Percentiles rank a stretch among this genome's conserved stretches.
phyloP scores from a whole-genome alignment of 768 basidiomycete genomes.

The Boletellus ananiceps region DNA sequence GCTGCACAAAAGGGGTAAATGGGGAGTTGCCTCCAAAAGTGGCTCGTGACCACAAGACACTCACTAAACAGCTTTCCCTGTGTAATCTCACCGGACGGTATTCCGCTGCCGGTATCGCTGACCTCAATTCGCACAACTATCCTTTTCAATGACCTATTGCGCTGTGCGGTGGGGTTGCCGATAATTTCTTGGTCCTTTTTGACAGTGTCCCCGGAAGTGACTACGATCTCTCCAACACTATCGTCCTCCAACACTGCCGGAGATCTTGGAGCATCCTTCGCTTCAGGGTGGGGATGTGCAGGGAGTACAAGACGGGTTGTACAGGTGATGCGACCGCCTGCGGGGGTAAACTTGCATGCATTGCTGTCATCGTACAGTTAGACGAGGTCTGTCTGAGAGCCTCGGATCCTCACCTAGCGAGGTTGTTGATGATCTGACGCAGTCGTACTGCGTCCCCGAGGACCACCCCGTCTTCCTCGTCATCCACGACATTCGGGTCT shows the following conservation, averaged over 20 bases:
- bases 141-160: slow-evolving; percentile 39
- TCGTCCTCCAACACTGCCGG: slow-evolving; percentile 9
- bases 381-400: not conserved
- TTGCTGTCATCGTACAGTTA: slow-evolving; percentile 42
- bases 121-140: slow-evolving; percentile 86
- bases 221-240: slow-evolving; percentile 21
- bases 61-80: slow-evolving; percentile 68
- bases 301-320: slow-evolving; percentile 55
- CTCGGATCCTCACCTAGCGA: slow-evolving; percentile 51
- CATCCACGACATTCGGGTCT: slow-evolving; percentile 12
- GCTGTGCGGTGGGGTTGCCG: not conserved
- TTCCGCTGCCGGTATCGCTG: slow-evolving; percentile 68
- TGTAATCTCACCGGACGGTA: slow-evolving; percentile 60
- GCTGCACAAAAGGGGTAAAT: slow-evolving; percentile 34
- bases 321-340: slow-evolving; percentile 64
- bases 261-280: not conserved
- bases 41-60: slow-evolving; percentile 21
- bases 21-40: slow-evolving; percentile 5
- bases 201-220: slow-evolving; percentile 30
- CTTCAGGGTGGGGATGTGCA: slow-evolving; percentile 16
- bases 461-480: slow-evolving; percentile 59
- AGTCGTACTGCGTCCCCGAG: slow-evolving; percentile 81
- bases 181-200: not conserved
- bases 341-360: slow-evolving; percentile 74
- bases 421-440: slow-evolving; percentile 78